phyloP scores from a whole-genome alignment of 495 filamentous ascomycete genomes.

The Lasiosphaeriaceae sp. region DNA sequence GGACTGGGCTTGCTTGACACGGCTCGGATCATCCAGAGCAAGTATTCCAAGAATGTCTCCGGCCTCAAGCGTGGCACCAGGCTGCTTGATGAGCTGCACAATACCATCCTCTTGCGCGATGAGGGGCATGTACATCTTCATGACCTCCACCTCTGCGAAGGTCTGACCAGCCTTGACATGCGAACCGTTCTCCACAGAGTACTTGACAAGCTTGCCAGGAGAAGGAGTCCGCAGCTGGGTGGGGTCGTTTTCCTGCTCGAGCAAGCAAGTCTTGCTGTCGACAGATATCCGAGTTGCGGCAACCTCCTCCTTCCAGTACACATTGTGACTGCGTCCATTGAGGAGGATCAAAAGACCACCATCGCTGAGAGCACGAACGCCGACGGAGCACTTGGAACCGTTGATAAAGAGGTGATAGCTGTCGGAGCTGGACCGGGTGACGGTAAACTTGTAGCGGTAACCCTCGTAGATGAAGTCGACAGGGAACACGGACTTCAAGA shows the following conservation, averaged over 20 bases:
- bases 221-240: constrained; percentile 94
- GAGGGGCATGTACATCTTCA: constrained; percentile 99
- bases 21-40: constrained; percentile 89
- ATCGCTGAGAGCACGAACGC: constrained; percentile 87
- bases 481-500: constrained; percentile 95
- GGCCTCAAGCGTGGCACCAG: constrained; percentile 93
- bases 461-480: constrained; percentile 99
- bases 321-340: constrained; percentile 87
- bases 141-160: constrained; percentile 97
- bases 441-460: constrained; percentile 94
- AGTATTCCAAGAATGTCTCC: constrained; percentile 99
- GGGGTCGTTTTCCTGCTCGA: constrained; percentile 99
- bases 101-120: constrained; percentile 95
- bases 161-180: constrained; percentile 91
- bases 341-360: constrained; percentile 92
- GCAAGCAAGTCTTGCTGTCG: constrained; percentile 93
- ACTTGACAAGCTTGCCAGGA: constrained; percentile 98
- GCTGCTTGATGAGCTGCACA: constrained; percentile 98
- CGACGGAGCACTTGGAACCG: constrained; percentile 91
- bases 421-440: constrained; percentile 85
- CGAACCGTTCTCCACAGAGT: constrained; percentile 92
- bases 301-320: constrained; percentile 99
- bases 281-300: constrained; percentile 93
- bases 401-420: constrained; percentile 99
- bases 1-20: constrained; percentile 95